These are phyloP conservation scores for Scheffersomyces lignosus DNA, from an alignment of 805 yeast genomes.

Conservation along the genomic window DNA sequence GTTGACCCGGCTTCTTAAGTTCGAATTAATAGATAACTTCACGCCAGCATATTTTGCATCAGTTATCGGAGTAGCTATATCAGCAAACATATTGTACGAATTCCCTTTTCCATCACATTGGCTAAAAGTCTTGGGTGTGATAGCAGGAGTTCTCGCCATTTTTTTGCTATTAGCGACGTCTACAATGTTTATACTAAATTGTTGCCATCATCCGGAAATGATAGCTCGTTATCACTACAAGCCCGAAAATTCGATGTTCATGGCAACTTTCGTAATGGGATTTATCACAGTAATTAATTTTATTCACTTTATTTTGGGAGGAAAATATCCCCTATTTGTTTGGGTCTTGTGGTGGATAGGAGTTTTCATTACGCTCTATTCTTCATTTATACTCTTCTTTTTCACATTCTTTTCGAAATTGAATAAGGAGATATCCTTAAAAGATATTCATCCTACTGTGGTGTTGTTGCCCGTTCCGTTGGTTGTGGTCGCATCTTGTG, in stretches of 20 bases:
- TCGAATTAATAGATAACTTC: constrained; percentile 22
- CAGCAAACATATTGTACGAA: constrained; percentile 56
- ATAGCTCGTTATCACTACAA: constrained; percentile 22
- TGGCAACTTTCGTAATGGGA: constrained; percentile 87
- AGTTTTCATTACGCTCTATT: constrained; percentile 50
- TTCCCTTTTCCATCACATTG: constrained; percentile 68
- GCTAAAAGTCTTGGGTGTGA: constrained; percentile 56
- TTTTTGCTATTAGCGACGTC: constrained; percentile 46
- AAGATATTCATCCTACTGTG: background rate
- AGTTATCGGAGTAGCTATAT: constrained; percentile 83
- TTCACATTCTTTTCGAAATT: constrained; percentile 44
- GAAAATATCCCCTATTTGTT: constrained; percentile 10
- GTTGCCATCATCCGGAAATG: constrained; percentile 29
- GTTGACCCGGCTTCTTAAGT: background rate
- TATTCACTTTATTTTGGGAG: constrained; percentile 45
- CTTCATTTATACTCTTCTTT: constrained; percentile 61
- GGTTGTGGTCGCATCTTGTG: constrained; percentile 74
- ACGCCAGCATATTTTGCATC: constrained; percentile 64
- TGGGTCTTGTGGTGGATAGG: constrained; percentile 79
- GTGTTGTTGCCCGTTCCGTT: constrained; percentile 50
- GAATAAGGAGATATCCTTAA: background rate
- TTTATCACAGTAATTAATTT: constrained; percentile 62
- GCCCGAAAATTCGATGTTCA: constrained; percentile 54
- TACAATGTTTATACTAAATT: constrained; percentile 40
- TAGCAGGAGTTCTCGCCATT: constrained; percentile 63